These are phyloP conservation scores for Exophiala lecanii-corni DNA, from an alignment of 2,329 filamentous ascomycete genomes.

Conservation along the genomic window DNA sequence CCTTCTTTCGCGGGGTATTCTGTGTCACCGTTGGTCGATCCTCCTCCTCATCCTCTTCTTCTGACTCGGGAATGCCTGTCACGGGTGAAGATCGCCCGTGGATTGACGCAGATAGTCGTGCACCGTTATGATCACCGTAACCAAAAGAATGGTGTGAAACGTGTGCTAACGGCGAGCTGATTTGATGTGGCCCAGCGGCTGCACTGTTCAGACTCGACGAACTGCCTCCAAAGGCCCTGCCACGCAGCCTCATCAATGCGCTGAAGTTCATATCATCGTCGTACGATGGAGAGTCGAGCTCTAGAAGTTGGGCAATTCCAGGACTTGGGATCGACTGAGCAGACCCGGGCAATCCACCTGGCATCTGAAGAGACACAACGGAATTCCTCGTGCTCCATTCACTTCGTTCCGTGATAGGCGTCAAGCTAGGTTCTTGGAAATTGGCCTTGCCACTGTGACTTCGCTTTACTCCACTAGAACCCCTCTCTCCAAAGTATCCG, in stretches of 20 bases:
- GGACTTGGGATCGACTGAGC: conserved; percentile 60
- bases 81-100: conserved; percentile 19
- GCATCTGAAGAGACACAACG: conserved; percentile 67
- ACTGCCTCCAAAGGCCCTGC: conserved; percentile 75
- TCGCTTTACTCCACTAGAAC: conserved; percentile 57
- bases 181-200: conserved; percentile 33
- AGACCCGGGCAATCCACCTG: conserved; percentile 40
- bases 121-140: conserved; percentile 8
- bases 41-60: conserved; percentile 26
- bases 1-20: conserved; percentile 25
- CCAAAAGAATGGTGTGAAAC: conserved; percentile 28
- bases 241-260: conserved; percentile 66
- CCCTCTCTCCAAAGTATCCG: conserved; percentile 80
- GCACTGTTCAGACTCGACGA: conserved; percentile 64
- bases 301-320: conserved; percentile 70
- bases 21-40: conserved; percentile 27
- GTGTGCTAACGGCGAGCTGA: conserved; percentile 35
- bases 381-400: conserved; percentile 96
- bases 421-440: conserved; percentile 83
- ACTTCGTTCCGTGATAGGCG: conserved; percentile 90
- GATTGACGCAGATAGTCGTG: conserved; percentile 15
- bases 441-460: conserved; percentile 68
- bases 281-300: conserved; percentile 45
- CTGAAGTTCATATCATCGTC: conserved; percentile 70
- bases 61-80: conserved; percentile 26